phyloP scores from a whole-genome alignment of 805 yeast genomes.

The Candida sonorensis region DNA sequence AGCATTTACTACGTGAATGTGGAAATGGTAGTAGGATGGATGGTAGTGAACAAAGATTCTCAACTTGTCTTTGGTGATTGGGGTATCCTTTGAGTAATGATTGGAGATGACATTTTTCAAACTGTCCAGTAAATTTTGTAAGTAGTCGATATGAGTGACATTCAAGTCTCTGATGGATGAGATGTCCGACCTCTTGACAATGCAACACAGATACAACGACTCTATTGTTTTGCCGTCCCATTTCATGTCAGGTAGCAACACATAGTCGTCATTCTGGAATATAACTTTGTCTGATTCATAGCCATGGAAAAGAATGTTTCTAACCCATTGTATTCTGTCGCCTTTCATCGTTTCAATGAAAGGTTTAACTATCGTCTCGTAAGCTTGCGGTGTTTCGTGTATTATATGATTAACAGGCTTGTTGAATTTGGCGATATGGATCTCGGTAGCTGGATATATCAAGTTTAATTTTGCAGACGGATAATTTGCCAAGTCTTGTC shows the following conservation, averaged over 20 bases:
- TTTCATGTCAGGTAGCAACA: slow-evolving; percentile 89
- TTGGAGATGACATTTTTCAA: slow-evolving; percentile 42
- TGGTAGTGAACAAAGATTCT: slow-evolving; percentile 87
- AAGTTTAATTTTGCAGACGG: slow-evolving; percentile 70
- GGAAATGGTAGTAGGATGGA: slow-evolving; percentile 95
- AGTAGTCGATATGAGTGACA: slow-evolving; percentile 48
- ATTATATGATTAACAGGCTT: slow-evolving; percentile 55
- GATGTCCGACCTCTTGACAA: slow-evolving; percentile 64
- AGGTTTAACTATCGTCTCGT: slow-evolving; percentile 55
- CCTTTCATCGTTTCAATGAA: slow-evolving; percentile 74
- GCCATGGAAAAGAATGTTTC: slow-evolving; percentile 72
- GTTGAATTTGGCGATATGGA: slow-evolving; percentile 75
- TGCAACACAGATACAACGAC: slow-evolving; percentile 69
- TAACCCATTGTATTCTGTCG: slow-evolving; percentile 81
- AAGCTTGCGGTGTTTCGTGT: slow-evolving; percentile 76
- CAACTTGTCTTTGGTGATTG: slow-evolving; percentile 47
- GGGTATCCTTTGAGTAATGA: slow-evolving; percentile 30
- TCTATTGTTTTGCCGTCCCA: slow-evolving; percentile 79
- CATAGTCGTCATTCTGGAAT: slow-evolving; percentile 59
- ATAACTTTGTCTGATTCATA: slow-evolving; percentile 82
- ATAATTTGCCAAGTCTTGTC: slow-evolving; percentile 34
- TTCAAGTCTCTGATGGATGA: slow-evolving; percentile 71
- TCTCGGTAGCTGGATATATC: slow-evolving; percentile 83
- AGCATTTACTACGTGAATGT: slow-evolving; percentile 79
- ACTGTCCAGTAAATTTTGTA: slow-evolving; percentile 38